Evolutionary conservation across 148 eudicot species (phyloP), one percentile per base, ranked within the genome.

Genomic region (Salicornia ramosissima): DNA sequence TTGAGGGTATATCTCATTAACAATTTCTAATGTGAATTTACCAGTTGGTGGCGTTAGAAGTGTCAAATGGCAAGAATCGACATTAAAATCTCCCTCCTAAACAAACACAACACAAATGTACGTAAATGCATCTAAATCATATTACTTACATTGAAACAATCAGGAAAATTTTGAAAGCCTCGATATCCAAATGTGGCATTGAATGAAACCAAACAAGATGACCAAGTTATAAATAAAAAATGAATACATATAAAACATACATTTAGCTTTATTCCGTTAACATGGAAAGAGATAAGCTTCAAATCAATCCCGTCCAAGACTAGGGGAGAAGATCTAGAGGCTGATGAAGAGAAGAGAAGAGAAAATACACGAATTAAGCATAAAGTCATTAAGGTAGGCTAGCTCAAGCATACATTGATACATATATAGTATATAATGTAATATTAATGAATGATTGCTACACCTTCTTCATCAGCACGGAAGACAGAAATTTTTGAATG

Each of bases 1-100:
- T 72, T 88, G 92, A 54, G 99, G 99, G 65, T 73, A 76, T 77
- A 88, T 90, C 86, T 90, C 96, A n/a, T 88, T 88, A 45, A 80
- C 88, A 77, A 89, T 87, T 80, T 88, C 96, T 76, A 94, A 62
- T 3, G 80, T 80, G 79, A 90, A 94, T 69, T 73, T 83, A 70
- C 88, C 81, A 79, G 79, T 84, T 56, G 98, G 97, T 28, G 85
- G 98, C 39, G 87, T 83, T 60, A 64, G 68, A 39, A 90, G 74
- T 33, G 86, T 87, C 67, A 94, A 70, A 77, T 90, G 96, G 67
- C 97, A 89, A 49, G 92, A 81, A 65, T 87, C 90, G 80, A 86
- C 51, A 64, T 74, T 80, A 69, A 80, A 90, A 62, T 88, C 97
- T 66, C 78, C 91, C 80, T 86, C 95, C 98, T 90, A 76, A 58